A percentile compares a stretch with the other conserved stretches of the same genome.
Conservation (phyloP, 2,329 filamentous ascomycete genomes). For the Dothiorella sarmentorum region DNA sequence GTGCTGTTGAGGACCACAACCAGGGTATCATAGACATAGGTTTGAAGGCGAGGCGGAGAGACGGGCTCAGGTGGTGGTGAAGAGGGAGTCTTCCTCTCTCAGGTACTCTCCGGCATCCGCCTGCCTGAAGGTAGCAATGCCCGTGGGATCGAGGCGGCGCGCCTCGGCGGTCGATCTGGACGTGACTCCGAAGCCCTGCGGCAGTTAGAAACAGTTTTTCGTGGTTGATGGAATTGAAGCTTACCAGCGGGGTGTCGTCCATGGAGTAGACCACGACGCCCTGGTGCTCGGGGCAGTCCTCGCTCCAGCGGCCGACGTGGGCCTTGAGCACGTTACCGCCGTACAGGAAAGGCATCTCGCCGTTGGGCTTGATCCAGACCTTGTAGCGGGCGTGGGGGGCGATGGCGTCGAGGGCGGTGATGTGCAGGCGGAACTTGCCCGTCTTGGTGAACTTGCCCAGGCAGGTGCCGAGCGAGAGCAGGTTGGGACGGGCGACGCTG, state of each 20-base stretch:
- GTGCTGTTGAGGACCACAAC: neutral
- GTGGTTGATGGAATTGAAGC: conserved; percentile 21
- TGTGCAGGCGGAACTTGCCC: conserved; percentile 90
- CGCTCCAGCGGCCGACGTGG: conserved; percentile 78
- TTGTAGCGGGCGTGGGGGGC: conserved; percentile 92
- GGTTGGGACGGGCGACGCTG: conserved; percentile 73
- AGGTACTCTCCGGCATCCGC: conserved; percentile 94
- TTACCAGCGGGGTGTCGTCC: conserved; percentile 76
- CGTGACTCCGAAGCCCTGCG: conserved; percentile 85
- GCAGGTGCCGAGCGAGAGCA: conserved; percentile 86
- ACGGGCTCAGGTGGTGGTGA: conserved; percentile 46
- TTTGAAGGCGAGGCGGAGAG: neutral
- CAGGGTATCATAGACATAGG: conserved; percentile 3
- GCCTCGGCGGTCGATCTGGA: conserved; percentile 83
- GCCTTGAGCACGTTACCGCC: conserved; percentile 85
- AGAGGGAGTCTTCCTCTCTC: conserved; percentile 70
- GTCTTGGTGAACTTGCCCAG: conserved; percentile 77
- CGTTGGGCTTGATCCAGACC: conserved; percentile 94
- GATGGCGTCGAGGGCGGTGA: conserved; percentile 86
- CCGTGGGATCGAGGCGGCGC: conserved; percentile 82
- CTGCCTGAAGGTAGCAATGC: conserved; percentile 84
- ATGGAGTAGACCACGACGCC: conserved; percentile 87
- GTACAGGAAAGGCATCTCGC: conserved; percentile 96
- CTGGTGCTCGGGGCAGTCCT: conserved; percentile 90
- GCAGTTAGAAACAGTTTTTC: neutral